phyloP scores from a whole-genome alignment of 768 basidiomycete species.

The Collybia sp. region DNA sequence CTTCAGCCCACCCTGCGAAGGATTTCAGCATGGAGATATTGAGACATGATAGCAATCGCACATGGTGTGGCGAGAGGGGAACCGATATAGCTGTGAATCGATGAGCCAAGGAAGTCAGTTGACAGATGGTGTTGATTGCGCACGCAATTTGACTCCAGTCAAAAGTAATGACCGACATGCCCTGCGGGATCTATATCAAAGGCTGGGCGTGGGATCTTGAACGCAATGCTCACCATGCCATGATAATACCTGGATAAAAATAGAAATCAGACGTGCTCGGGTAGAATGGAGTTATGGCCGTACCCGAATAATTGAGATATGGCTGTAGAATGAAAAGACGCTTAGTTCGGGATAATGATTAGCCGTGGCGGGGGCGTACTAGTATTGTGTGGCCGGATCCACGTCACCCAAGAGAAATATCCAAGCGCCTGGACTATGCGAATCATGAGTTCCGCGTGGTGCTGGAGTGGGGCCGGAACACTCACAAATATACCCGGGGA shows the following conservation, averaged over 20 bases:
- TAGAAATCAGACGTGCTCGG: background rate
- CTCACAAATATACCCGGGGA: slow-evolving; percentile 38
- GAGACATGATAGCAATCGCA: slow-evolving; percentile 1
- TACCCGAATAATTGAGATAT: slow-evolving; percentile 46
- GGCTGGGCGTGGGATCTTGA: slow-evolving; percentile 27
- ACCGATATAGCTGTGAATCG: slow-evolving; percentile 32
- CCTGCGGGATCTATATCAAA: slow-evolving; percentile 23
- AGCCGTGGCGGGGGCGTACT: slow-evolving; percentile 24
- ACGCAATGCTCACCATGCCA: slow-evolving; percentile 40
- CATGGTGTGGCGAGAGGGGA: slow-evolving; percentile 49
- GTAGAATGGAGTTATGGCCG: slow-evolving; percentile 4
- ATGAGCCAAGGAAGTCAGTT: background rate
- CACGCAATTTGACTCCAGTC: slow-evolving; percentile 62
- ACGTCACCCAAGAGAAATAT: slow-evolving; percentile 57
- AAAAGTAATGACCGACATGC: slow-evolving; percentile 42
- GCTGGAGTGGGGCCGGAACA: background rate
- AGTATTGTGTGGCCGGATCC: slow-evolving; percentile 44
- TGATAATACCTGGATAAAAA: slow-evolving; percentile 27
- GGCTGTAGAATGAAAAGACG: slow-evolving; percentile 18
- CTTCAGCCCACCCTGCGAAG: slow-evolving; percentile 71
- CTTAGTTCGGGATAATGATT: background rate
- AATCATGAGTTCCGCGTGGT: slow-evolving; percentile 1
- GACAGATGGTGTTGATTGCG: slow-evolving; percentile 6
- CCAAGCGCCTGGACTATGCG: slow-evolving; percentile 40
- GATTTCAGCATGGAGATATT: no score